These are phyloP conservation scores for Chlorella ohadii DNA, from an alignment of 139 green algal species.

Conservation along the genomic window DNA sequence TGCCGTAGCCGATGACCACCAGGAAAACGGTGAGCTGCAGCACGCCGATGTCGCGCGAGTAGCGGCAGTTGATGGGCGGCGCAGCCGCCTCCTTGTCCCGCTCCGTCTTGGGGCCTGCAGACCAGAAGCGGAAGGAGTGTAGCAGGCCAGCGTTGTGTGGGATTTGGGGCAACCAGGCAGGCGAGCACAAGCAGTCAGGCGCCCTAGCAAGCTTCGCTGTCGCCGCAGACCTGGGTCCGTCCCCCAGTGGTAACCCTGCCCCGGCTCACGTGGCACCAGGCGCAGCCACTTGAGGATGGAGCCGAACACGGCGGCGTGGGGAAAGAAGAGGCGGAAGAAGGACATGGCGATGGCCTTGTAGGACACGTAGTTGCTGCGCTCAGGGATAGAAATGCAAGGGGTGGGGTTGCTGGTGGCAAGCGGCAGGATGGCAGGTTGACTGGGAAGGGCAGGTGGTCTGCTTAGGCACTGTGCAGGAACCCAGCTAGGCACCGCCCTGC, in stretches of 20 bases:
- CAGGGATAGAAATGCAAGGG: no score
- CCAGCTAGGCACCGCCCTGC: no score
- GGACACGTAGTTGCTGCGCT: neutral
- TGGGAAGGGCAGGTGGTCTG: no score
- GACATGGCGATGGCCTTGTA: slow-evolving; percentile 15
- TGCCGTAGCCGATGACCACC: slow-evolving; percentile 15
- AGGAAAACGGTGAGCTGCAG: slow-evolving; percentile 27
- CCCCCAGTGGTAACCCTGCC: neutral
- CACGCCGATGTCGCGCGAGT: slow-evolving; percentile 41
- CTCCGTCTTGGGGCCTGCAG: slow-evolving; percentile 32
- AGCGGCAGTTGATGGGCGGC: slow-evolving; percentile 44
- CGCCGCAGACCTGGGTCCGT: no score
- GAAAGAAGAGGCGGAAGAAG: slow-evolving; percentile 56
- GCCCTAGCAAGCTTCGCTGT: no score
- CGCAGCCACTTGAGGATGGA: slow-evolving; percentile 37
- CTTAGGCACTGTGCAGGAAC: no score
- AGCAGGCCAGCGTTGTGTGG: no score
- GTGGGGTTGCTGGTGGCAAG: no score
- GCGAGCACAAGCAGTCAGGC: no score
- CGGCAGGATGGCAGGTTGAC: no score
- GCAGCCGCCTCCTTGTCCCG: slow-evolving; percentile 19
- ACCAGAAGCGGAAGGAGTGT: no score
- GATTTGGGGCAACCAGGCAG: no score
- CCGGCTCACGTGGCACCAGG: slow-evolving; percentile 7
- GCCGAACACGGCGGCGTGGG: slow-evolving; percentile 27